These are phyloP conservation scores for Theileria parva DNA, from an alignment of 169 alveolate genomes.

Conservation along the genomic window DNA sequence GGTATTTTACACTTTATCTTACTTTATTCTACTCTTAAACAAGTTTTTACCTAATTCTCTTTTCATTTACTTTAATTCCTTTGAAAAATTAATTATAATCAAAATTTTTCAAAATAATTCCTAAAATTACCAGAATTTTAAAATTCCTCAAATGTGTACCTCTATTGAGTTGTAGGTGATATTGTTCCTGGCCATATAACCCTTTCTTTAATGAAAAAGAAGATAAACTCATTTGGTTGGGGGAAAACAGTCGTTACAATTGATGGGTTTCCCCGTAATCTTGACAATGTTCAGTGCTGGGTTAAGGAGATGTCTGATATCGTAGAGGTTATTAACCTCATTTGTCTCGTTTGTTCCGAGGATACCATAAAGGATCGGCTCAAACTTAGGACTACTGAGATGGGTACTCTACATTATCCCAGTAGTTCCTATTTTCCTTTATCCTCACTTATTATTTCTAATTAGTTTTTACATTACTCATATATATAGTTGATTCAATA, in stretches of 20 bases:
- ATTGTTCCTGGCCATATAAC: slow-evolving; percentile 96
- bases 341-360: slow-evolving; percentile 67
- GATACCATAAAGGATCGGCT: slow-evolving; percentile 65
- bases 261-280: slow-evolving; percentile 96
- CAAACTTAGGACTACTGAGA: slow-evolving; percentile 54
- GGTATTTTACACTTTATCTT: slow-evolving; percentile 40
- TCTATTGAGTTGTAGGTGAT: slow-evolving; percentile 70
- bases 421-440: background rate
- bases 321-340: slow-evolving; percentile 67
- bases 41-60: background rate
- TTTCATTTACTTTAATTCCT: background rate
- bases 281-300: slow-evolving; percentile 87
- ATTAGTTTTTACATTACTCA: background rate
- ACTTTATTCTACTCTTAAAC: background rate
- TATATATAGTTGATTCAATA: background rate
- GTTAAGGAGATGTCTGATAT: slow-evolving; percentile 56
- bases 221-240: slow-evolving; percentile 89
- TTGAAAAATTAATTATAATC: background rate
- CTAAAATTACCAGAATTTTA: background rate
- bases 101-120: background rate
- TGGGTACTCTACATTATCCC: slow-evolving; percentile 47
- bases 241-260: slow-evolving; percentile 80
- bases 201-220: slow-evolving; percentile 82
- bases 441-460: background rate
- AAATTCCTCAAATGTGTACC: background rate